Conservation (phyloP, 371 early-diverging fungal species). For the Mortierella sp. region DNA sequence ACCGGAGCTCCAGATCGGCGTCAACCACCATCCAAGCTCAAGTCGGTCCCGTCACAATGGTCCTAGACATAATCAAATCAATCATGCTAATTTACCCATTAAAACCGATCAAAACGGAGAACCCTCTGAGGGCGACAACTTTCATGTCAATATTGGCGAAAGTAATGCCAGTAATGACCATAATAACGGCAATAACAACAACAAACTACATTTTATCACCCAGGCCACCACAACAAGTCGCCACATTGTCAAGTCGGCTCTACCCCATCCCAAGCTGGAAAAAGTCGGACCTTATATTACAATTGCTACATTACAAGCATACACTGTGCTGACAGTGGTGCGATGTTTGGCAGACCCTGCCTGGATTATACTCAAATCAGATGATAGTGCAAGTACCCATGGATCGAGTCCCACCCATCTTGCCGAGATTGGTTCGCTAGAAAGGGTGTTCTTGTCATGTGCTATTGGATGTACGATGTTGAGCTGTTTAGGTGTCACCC, state of each 20-base stretch:
- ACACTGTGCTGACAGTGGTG: slow-evolving; percentile 42
- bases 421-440: slow-evolving; percentile 19
- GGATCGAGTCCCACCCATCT: slow-evolving; percentile 4
- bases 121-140: background rate
- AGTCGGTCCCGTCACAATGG: background rate
- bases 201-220: background rate
- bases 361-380: slow-evolving; percentile 34
- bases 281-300: slow-evolving; percentile 38
- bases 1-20: slow-evolving; percentile 13
- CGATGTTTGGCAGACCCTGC: slow-evolving; percentile 42
- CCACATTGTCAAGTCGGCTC: background rate
- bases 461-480: slow-evolving; percentile 46
- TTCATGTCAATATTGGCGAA: background rate
- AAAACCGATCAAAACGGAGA: background rate
- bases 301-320: slow-evolving; percentile 44
- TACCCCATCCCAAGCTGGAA: slow-evolving; percentile 33
- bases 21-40: background rate
- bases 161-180: background rate
- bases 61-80: background rate
- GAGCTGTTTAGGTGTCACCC: slow-evolving; percentile 42
- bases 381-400: slow-evolving; percentile 7
- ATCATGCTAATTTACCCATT: background rate
- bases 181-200: background rate
- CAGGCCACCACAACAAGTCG: slow-evolving; percentile 9
- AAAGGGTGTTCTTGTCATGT: slow-evolving; percentile 32